Base-by-base conservation (phyloP, 2,329 filamentous ascomycete genomes). In the Simplicillium aogashimaense region DNA sequence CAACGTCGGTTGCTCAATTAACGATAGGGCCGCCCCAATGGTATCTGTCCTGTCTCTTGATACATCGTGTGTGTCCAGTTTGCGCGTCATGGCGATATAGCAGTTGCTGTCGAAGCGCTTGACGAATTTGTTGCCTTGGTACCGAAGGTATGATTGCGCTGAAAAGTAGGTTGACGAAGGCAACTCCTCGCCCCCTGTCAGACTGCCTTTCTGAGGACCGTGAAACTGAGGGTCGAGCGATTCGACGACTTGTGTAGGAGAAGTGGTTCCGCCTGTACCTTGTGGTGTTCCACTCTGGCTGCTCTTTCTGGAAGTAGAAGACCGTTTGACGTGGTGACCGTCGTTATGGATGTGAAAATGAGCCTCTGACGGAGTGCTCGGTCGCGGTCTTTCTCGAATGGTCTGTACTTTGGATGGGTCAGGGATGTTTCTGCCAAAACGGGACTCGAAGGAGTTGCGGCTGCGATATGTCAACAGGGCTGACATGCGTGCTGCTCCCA, bases 21-120 rank as follows among this genome's bases (percentile, higher is more conserved):
- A 65, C 1, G 76, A 77, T 4, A 98, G 70, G 0, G 90, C 90
- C 43, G 86, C 78, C 18, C 76, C 72, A 28, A 94, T 79, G 18
- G 74, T 69, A 32, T 65, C 51, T n/a, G 78, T 65, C 5, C 90
- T 82, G 55, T 81, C 77, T 33, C 89, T 78, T 12, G 88, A 94
- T 18, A 98, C 79, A 58, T 98, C 92, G 61, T 98, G 92, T 0
- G 92, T 97, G 58, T 98, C 92, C 13, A 98, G 76, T 63, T 98
- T 98, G 53, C 92, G 83, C 4, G 92, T 97, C 62, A 98, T 95
- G 50, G 92, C 89, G 51, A 98, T 97, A 66, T 98, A 98, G 66
- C 92, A 98, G 61, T 98, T 98, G 53, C 88, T 86, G 61, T 98
- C 92, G 60, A 97, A 98, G 9, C 92, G 84, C 60, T 86, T 88